A percentile compares a stretch with the other conserved stretches of the same genome.
Conservation (phyloP, 257 asterid species). For the Coffea canephora region DNA sequence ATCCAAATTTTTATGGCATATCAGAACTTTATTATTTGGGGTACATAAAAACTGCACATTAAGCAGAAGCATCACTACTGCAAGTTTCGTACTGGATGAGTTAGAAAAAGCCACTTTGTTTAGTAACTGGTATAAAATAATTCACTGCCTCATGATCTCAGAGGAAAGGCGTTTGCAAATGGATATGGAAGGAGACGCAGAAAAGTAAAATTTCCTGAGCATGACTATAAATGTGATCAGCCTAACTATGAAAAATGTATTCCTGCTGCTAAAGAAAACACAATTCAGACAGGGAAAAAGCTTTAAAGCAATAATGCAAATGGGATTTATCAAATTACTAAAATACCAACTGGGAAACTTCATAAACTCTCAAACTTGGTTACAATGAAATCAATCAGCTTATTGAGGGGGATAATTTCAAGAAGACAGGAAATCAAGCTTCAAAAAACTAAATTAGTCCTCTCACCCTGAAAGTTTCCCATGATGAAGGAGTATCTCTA, state of each 20-base stretch:
- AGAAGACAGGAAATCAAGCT: neutral
- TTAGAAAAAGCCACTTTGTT: neutral
- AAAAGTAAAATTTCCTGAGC: too few species aligned
- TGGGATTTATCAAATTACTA: neutral
- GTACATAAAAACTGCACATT: neutral
- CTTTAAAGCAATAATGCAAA: neutral
- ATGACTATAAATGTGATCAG: too few species aligned
- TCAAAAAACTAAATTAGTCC: slow-evolving; percentile 9
- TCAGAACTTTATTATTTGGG: neutral
- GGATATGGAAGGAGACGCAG: neutral
- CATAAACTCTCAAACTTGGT: neutral
- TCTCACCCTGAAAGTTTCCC: slow-evolving; percentile 76
- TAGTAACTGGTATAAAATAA: neutral
- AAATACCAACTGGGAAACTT: neutral
- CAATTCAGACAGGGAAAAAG: neutral
- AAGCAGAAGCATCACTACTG: neutral
- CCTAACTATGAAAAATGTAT: neutral
- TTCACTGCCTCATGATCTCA: neutral
- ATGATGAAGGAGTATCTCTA: slow-evolving; percentile 57
- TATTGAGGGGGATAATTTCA: neutral
- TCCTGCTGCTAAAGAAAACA: neutral
- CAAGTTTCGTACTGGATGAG: neutral
- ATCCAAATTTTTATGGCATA: neutral
- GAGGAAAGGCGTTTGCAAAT: neutral
- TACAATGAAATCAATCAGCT: neutral